Evolutionary conservation across 352 stramenopile genomes (phyloP).

Genomic region (Phytophthora hibernalis): DNA sequence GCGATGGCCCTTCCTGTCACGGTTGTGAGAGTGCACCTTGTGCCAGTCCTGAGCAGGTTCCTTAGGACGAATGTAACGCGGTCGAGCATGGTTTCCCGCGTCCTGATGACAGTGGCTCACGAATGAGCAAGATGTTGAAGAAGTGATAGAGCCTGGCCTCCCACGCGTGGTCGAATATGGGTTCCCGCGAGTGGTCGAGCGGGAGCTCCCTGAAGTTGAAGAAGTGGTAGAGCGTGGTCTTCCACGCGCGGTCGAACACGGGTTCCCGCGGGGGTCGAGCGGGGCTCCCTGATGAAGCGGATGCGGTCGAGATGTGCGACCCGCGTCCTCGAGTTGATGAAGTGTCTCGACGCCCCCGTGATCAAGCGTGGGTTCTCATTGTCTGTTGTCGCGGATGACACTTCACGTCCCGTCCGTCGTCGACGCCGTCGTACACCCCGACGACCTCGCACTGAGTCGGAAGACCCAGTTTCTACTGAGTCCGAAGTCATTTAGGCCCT

Average conservation of each 20-base stretch:
- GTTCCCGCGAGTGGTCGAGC: neutral
- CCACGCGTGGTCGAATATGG: constrained; percentile 1
- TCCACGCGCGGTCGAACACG: constrained; percentile 11
- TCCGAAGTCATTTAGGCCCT: too few species aligned
- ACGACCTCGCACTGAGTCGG: too few species aligned
- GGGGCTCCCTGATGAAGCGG: constrained; percentile 2
- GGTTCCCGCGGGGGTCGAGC: constrained; percentile 23
- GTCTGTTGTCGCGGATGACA: neutral
- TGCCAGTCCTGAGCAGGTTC: constrained; percentile 9
- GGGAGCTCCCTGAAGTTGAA: neutral
- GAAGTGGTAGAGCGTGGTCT: constrained; percentile 1
- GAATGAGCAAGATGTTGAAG: too few species aligned
- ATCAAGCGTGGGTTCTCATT: constrained; percentile 20
- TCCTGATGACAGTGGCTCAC: neutral
- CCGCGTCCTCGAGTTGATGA: constrained; percentile 9
- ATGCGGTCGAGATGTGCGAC: neutral
- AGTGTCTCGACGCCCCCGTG: constrained; percentile 5
- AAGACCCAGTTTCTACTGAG: too few species aligned
- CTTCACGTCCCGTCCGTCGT: too few species aligned
- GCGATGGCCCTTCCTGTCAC: constrained; percentile 27
- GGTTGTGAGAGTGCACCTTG: constrained; percentile 9
- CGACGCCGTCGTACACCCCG: too few species aligned
- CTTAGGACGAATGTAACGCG: constrained; percentile 18
- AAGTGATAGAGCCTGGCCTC: neutral
- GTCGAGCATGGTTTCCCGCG: constrained; percentile 9